Evolutionary conservation across 2,329 filamentous ascomycete genomes (phyloP), one percentile per base, ranked within the genome.

Genomic region (Apiospora aurea): DNA sequence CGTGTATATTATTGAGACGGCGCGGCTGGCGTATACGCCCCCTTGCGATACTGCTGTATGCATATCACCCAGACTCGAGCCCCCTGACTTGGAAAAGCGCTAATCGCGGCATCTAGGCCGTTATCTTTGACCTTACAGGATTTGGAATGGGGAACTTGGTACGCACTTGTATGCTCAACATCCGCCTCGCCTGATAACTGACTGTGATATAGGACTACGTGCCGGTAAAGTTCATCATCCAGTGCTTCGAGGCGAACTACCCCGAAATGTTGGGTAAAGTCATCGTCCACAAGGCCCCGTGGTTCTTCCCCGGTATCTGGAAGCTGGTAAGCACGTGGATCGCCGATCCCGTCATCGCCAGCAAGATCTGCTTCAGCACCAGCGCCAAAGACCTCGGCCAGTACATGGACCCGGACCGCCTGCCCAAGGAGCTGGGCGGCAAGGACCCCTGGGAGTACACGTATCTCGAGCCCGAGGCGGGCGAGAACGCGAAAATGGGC

Each of bases 181-280:
- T 7, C 29, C 16, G 24, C 47, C 74, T 76, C 24, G 77, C 71
- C 38, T 67, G 29, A 34, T 57, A 16, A 38, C 53, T 61, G 16
- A 61, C 53, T 57, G 1, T 38, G 1, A 49, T 38, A n/a, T 73
- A 92, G 90, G 96, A 98, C 81, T 98, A 98, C 82, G 89, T 93
- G 0, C 95, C 95, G 1, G 94, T 98, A 69, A 98, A 97, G 79
- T 98, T 98, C 84, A 97, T 98, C 92, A 97, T 98, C 82, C 97
- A 97, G 82, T 97, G 94, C 82, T 98, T 98, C 79, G 96, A 98
- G 84, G 96, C 96, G 73, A 98, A 98, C 80, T 98, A 98, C 77
- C 96, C 96, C 0, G 96, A 98, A 82, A 95, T 90, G 51, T 87
- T 98, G 0, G 96, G 95, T 29, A 88, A 91, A 1, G 93, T 98